Conservation (phyloP, 2,329 filamentous ascomycete species). For the Capronia americana region DNA sequence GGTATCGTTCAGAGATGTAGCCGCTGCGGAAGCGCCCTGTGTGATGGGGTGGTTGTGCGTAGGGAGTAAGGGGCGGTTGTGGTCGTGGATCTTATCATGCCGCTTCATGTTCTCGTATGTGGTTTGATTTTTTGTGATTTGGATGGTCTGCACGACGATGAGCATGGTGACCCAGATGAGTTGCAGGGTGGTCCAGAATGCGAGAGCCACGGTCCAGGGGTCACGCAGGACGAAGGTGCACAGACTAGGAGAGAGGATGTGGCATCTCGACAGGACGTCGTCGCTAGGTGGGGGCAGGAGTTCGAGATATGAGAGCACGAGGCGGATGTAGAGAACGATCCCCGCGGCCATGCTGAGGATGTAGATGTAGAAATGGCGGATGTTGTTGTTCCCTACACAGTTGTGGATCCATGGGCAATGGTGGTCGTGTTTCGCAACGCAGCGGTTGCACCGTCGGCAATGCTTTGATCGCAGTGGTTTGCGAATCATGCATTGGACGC, state of each 20-base stretch:
- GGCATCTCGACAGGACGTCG: slow-evolving; percentile 62
- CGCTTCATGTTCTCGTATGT: slow-evolving; percentile 97
- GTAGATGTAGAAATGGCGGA: slow-evolving; percentile 94
- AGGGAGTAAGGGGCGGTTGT: slow-evolving; percentile 50
- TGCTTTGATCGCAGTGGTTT: slow-evolving; percentile 94
- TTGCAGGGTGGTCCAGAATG: slow-evolving; percentile 81
- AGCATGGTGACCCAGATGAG: slow-evolving; percentile 98
- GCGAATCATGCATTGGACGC: slow-evolving; percentile 90
- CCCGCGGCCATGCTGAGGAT: slow-evolving; percentile 78
- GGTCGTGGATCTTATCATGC: slow-evolving; percentile 44
- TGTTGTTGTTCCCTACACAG: slow-evolving; percentile 93
- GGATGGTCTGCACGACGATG: slow-evolving; percentile 88
- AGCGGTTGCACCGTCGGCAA: slow-evolving; percentile 87
- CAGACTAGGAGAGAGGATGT: slow-evolving; percentile 73
- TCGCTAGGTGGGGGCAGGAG: slow-evolving; percentile 14
- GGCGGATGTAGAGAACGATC: slow-evolving; percentile 72
- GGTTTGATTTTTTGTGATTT: slow-evolving; percentile 89
- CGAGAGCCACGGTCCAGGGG: slow-evolving; percentile 79
- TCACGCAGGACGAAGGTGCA: slow-evolving; percentile 82
- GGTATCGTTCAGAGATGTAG: slow-evolving; percentile 45
- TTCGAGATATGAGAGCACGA: slow-evolving; percentile 67
- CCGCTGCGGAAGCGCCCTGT: slow-evolving; percentile 39
- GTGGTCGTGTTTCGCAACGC: slow-evolving; percentile 95
- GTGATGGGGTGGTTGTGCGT: slow-evolving; percentile 53
- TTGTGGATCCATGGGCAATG: slow-evolving; percentile 99